phyloP scores from a whole-genome alignment of 805 yeast species.

The Blastobotrys americana region DNA sequence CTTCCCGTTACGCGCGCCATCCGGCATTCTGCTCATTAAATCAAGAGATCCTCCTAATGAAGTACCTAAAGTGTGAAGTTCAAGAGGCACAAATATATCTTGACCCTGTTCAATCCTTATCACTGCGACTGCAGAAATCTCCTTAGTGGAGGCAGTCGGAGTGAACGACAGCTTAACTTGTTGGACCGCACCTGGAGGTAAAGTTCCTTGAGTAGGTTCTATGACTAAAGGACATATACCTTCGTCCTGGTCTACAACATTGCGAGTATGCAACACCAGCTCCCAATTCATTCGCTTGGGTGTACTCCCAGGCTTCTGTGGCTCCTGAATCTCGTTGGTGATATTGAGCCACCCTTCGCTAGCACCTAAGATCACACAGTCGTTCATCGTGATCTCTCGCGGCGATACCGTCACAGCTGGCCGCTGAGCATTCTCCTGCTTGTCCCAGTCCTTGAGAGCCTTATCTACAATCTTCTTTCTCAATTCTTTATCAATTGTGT shows the following conservation, averaged over 20 bases:
- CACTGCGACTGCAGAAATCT: slow-evolving; percentile 22
- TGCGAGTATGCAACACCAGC: slow-evolving; percentile 21
- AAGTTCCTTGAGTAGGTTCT: slow-evolving; percentile 28
- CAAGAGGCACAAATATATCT: slow-evolving; percentile 27
- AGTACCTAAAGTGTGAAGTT: slow-evolving; percentile 25
- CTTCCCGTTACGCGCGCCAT: slow-evolving; percentile 20
- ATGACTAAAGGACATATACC: slow-evolving; percentile 16
- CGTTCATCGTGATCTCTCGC: slow-evolving; percentile 27
- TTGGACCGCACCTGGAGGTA: slow-evolving; percentile 26
- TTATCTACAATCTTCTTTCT: slow-evolving; percentile 33
- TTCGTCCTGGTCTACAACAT: neutral
- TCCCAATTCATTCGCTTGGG: slow-evolving; percentile 31
- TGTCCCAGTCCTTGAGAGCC: slow-evolving; percentile 38
- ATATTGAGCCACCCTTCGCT: slow-evolving; percentile 26
- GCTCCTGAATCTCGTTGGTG: neutral
- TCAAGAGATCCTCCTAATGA: slow-evolving; percentile 30
- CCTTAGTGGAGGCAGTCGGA: slow-evolving; percentile 12
- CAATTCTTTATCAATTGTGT: slow-evolving; percentile 34
- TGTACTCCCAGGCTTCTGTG: neutral
- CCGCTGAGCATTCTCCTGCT: slow-evolving; percentile 38
- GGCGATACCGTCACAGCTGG: slow-evolving; percentile 36
- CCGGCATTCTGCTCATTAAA: slow-evolving; percentile 17
- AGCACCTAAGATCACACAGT: slow-evolving; percentile 24
- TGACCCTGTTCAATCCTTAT: slow-evolving; percentile 27
- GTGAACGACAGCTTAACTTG: slow-evolving; percentile 16